These are phyloP conservation scores for Pichia exigua DNA, from an alignment of 805 yeast genomes.

Conservation along the genomic window DNA sequence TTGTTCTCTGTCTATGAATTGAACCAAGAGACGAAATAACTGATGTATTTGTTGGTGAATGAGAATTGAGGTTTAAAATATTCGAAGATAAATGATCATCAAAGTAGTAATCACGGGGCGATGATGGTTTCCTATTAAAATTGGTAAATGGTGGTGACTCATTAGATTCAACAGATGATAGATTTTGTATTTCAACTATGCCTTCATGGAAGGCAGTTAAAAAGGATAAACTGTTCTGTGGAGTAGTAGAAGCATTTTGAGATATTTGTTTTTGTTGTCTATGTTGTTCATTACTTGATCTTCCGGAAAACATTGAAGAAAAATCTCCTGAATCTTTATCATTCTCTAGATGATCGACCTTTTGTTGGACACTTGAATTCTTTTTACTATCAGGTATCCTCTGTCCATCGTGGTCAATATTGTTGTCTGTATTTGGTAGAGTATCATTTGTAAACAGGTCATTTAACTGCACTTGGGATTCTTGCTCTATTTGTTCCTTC, in stretches of 20 bases:
- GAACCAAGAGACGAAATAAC: conserved; percentile 16
- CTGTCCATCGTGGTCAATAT: neutral
- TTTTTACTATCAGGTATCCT: neutral
- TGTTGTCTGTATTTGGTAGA: neutral
- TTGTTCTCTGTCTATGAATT: conserved; percentile 14
- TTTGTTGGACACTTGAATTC: neutral
- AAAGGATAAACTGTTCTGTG: conserved; percentile 18
- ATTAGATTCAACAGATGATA: conserved; percentile 5
- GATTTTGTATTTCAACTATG: conserved; percentile 22
- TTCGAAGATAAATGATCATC: conserved; percentile 14
- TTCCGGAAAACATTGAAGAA: conserved; percentile 6
- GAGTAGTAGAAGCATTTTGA: neutral
- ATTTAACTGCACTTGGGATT: neutral
- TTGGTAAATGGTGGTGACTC: neutral
- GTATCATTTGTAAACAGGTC: conserved; percentile 2
- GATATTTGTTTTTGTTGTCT: neutral
- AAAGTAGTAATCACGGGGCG: conserved; percentile 3
- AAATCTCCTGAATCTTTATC: neutral
- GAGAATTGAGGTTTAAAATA: neutral
- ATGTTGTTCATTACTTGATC: neutral
- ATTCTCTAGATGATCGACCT: neutral
- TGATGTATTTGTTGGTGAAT: conserved; percentile 16
- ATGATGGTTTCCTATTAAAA: neutral
- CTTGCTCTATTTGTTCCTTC: conserved; percentile 7
- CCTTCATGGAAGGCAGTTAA: conserved; percentile 32